A percentile compares a stretch with the other conserved stretches of the same genome.
Conservation (phyloP, 2,329 filamentous ascomycete species). For the Penicillium concentricum region DNA sequence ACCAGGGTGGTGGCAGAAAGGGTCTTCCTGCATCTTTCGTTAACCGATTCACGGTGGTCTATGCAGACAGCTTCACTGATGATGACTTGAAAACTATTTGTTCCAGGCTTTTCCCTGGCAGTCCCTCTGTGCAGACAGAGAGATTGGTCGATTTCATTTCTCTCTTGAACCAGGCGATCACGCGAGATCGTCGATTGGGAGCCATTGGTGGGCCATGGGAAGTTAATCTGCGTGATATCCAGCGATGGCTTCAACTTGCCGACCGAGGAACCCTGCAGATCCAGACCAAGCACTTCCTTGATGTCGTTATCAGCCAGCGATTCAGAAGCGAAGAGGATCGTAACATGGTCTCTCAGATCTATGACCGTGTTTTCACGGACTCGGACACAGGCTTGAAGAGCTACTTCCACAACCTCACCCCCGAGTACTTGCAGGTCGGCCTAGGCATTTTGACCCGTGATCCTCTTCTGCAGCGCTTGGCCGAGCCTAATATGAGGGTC, state of each 20-base stretch:
- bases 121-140: conserved; percentile 59
- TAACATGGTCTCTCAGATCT: conserved; percentile 63
- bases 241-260: conserved; percentile 79
- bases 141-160: conserved; percentile 79
- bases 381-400: conserved; percentile 50
- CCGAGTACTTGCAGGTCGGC: conserved; percentile 72
- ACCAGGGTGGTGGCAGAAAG: conserved; percentile 93
- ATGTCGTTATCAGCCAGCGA: conserved; percentile 80
- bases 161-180: conserved; percentile 70
- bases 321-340: conserved; percentile 75
- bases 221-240: conserved; percentile 87
- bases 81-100: conserved; percentile 83
- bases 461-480: conserved; percentile 35
- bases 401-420: conserved; percentile 70
- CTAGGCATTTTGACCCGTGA: conserved; percentile 69
- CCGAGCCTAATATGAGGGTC: conserved; percentile 35
- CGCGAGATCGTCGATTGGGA: conserved; percentile 55
- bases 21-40: conserved; percentile 94
- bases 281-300: conserved; percentile 69
- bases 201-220: conserved; percentile 79
- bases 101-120: conserved; percentile 67
- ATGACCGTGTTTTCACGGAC: conserved; percentile 61
- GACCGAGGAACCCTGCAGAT: conserved; percentile 62
- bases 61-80: conserved; percentile 82
- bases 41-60: conserved; percentile 96